phyloP scores from a whole-genome alignment of 352 stramenopile genomes.

The Globisporangium canariense region DNA sequence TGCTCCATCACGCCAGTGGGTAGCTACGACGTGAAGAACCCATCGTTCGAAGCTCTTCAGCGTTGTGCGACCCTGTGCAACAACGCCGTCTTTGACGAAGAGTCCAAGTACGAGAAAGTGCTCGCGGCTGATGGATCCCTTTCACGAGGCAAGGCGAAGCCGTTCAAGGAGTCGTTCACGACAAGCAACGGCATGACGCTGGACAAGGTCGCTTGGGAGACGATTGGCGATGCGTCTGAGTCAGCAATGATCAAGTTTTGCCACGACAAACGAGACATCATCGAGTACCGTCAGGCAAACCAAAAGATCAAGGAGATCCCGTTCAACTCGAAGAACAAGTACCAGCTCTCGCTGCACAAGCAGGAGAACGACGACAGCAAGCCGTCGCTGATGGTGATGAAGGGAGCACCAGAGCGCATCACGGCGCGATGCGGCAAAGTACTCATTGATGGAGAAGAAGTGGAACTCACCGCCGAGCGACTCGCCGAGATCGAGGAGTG shows the following conservation, averaged over 20 bases:
- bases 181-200: conserved; percentile 37
- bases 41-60: conserved; percentile 47
- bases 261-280: conserved; percentile 28
- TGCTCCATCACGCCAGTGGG: conserved; percentile 59
- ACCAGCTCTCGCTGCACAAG: conserved; percentile 72
- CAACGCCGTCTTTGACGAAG: conserved; percentile 75
- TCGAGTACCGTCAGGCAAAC: conserved; percentile 23
- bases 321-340: conserved; percentile 88
- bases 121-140: conserved; percentile 40
- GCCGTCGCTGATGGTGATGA: conserved; percentile 47
- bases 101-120: conserved; percentile 76
- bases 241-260: conserved; percentile 35
- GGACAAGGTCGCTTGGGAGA: conserved; percentile 52
- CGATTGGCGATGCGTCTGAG: conserved; percentile 25
- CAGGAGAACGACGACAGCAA: conserved; percentile 31
- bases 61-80: conserved; percentile 76
- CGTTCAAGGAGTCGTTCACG: conserved; percentile 54
- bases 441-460: conserved; percentile 35
- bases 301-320: conserved; percentile 64
- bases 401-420: conserved; percentile 91
- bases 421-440: conserved; percentile 72
- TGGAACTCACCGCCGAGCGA: conserved; percentile 92
- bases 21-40: conserved; percentile 35
- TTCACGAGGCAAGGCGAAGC: conserved; percentile 41
- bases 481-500: conserved; percentile 63